Evolutionary conservation across 352 stramenopile genomes (phyloP), one percentile per base, ranked within the genome.

Genomic region (Globisporangium cederbergense): DNA sequence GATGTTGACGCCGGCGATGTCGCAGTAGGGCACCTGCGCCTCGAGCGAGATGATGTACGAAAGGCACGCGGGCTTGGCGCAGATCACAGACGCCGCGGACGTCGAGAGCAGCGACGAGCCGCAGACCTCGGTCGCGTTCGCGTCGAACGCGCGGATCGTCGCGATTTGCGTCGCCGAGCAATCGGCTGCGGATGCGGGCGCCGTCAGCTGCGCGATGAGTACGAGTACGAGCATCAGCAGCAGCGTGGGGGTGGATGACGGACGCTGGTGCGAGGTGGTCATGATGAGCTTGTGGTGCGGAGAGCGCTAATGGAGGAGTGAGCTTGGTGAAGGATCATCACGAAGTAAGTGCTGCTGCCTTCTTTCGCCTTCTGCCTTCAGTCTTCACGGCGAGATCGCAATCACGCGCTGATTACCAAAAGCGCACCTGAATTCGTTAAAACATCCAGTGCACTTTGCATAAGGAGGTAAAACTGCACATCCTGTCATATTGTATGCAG

Each of bases 1-100:
- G 14, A 68, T 5, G 34, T 64, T 68, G 46, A 60, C 4, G 4
- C 62, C 62, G 6, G 45, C 40, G 14, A 68, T 49, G 16, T 68
- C 62, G 57, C 62, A 68, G 62, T 64, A 62, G 22, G 62, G 62
- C 36, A 68, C 55, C 42, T 68, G 55, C 11, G 36, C 10, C 34
- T 45, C 55, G 43, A 68, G 46, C 36, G 55, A 64, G 8, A 59
- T 11, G 38, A 68, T 52, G 46, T 59, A 68, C 47, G 62, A 52
- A 25, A 68, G 57, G 38, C 62, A 68, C 34, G 13, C 18, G 11
- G 54, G 54, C 6, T 58, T 53, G 6, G 32, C 25, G 62, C 62
- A 68, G 40, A 61, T 61, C 47, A 36, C 42, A 14, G 16, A 32
- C 45, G 52, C 45, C 2, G 55, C 46, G 2, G 43, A 56, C 18